phyloP scores from a whole-genome alignment of 108 stramenopile species.

The Cyclotella sp. region DNA sequence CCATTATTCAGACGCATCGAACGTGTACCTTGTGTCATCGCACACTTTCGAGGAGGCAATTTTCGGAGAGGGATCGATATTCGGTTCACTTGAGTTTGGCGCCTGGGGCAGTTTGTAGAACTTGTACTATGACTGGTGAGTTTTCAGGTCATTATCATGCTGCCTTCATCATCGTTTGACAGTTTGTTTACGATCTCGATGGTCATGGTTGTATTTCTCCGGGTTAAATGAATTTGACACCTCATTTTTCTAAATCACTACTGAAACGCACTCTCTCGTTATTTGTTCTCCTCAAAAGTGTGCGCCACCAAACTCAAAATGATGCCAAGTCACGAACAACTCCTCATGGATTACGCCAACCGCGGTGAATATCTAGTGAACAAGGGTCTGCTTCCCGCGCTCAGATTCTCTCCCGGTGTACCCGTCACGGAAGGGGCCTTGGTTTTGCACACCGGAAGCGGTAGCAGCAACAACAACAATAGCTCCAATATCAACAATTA shows the following conservation, averaged over 20 bases:
- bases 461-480: background rate
- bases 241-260: too few relatives aligned
- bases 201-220: too few relatives aligned
- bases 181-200: too few relatives aligned
- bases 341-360: background rate
- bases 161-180: background rate
- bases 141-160: background rate
- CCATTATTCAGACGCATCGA: conserved; percentile 31
- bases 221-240: too few relatives aligned
- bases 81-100: conserved; percentile 23
- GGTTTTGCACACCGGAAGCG: background rate
- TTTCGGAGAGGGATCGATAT: conserved; percentile 37
- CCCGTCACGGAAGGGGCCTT: background rate
- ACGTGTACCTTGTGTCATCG: conserved; percentile 52
- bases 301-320: conserved; percentile 27
- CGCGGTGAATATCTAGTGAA: conserved; percentile 18
- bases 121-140: conserved; percentile 51
- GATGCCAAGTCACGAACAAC: conserved; percentile 27
- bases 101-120: conserved; percentile 43
- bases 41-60: conserved; percentile 34
- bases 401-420: background rate
- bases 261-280: background rate
- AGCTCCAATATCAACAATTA: too few relatives aligned
- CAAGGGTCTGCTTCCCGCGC: background rate
- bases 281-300: background rate